Base-by-base conservation (phyloP, 768 basidiomycete species). In the Leccinum aurantiacum region DNA sequence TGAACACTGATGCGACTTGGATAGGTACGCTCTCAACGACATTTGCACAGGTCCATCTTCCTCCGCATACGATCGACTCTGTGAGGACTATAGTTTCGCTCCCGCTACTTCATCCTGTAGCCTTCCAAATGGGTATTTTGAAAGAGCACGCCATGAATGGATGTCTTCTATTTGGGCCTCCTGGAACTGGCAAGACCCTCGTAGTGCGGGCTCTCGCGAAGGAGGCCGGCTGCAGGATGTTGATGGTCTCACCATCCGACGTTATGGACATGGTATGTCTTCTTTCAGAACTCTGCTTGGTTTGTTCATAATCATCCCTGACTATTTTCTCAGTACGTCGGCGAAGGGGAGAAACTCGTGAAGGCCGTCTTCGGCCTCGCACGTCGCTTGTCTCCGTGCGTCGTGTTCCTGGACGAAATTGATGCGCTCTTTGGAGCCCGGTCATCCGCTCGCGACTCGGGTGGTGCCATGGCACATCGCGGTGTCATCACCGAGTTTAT, bases 381-480 rank as follows among this genome's bases (percentile, higher is more conserved):
- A 4, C 83, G 95, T 37, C 82, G 84, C 47, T 74, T 97, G 7
- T 89, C 93, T 0, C 95, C 95, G 3, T 96, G 94, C 64, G 93
- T 98, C 51, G 83, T 98, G 37, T 98, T 98, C 78, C 76, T 98
- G 60, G 95, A 98, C 71, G 95, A 98, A 74, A 90, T 96, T 55
- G 95, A 98, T 67, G 90, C 95, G 2, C 82, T 98, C 5, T 93
- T 97, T 66, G 91, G 92, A 44, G 91, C 93, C 47, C 87, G 95
- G 22, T 81, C 85, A 67, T 88, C 91, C 15, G 82, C 83, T 3
- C 82, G 89, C 11, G 89, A 91, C 55, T 87, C 86, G 44, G 91
- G 89, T 9, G 87, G 93, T 57, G 86, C 85, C 13, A 82, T 90
- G 67, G 92, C 93, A 6, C 93, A 96, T 67, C 81, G 93, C 44